These are phyloP conservation scores for Waltergamsia citrina DNA, from an alignment of 2,329 filamentous ascomycete species.

Conservation along the genomic window DNA sequence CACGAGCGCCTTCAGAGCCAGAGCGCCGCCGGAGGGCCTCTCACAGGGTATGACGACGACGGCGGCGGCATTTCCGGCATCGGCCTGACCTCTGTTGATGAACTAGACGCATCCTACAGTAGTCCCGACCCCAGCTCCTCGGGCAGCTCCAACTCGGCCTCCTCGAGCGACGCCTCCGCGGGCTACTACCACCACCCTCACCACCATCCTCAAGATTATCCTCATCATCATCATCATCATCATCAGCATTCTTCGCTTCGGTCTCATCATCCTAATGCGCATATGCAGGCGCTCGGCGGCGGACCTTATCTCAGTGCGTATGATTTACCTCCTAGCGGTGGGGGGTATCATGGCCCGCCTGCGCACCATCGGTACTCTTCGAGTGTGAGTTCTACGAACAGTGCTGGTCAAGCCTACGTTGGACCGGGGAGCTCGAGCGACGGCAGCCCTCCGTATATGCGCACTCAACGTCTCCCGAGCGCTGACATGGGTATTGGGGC, in stretches of 20 bases:
- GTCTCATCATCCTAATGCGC: constrained; percentile 1
- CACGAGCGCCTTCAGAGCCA: constrained; percentile 5
- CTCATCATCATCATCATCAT: constrained; percentile 11
- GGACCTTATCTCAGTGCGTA: constrained; percentile 8
- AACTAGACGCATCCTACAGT: constrained; percentile 47
- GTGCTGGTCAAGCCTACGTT: constrained; percentile 22
- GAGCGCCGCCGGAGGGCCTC: constrained; percentile 12
- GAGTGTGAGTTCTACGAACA: constrained; percentile 39
- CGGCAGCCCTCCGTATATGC: constrained; percentile 36
- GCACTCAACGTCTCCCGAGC: constrained; percentile 36
- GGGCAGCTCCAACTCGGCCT: constrained; percentile 26
- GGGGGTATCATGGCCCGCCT: constrained; percentile 10
- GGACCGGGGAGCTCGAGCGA: constrained; percentile 17
- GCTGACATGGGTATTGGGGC: constrained; percentile 53
- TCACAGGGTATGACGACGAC: constrained; percentile 51
- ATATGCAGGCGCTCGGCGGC: background rate
- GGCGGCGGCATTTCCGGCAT: constrained; percentile 62
- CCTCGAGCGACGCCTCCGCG: constrained; percentile 19
- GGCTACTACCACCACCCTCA: constrained; percentile 16
- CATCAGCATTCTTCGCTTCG: constrained; percentile 10
- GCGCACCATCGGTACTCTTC: constrained; percentile 38
- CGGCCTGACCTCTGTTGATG: constrained; percentile 49
- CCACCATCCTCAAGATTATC: constrained; percentile 14
- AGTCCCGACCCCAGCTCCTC: constrained; percentile 41
- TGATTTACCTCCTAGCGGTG: constrained; percentile 9